Base-by-base conservation (phyloP, 768 basidiomycete genomes). In the Tricholoma sp. region DNA sequence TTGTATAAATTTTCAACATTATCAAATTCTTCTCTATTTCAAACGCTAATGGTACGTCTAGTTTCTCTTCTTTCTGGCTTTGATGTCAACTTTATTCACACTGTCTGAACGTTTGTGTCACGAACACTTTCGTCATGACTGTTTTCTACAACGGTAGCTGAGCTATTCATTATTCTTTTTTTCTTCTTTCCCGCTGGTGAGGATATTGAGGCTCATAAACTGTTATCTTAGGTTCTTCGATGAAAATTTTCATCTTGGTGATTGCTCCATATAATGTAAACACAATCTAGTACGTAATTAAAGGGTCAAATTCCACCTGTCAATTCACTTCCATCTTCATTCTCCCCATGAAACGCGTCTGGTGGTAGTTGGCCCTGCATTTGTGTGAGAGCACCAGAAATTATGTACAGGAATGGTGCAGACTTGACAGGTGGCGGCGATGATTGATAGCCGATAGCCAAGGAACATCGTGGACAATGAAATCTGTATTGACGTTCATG, bases 131-230 rank as follows among this genome's bases (percentile, higher is more conserved):
- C 68, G 76, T 77, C 54, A 65, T 83, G 85, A 84, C 67, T 70
- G 72, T 32, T 70, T 76, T 81, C 85, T 89, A 89, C 88, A 89
- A 89, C 87, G 88, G 87, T 89, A 89, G 78, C 87, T 89, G 87
- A 89, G 72, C 76, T 70, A 64, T 60, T 24, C 61, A 13, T 31
- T 39, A 10, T 31, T 32, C 6, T 9, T 49, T 7, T 6, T 32
- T 8, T n/a, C n/a, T n/a, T 31, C n/a, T n/a, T 13, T 31, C 6
- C 17, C 47, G 53, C 34, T 47, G 3, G 32, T 59, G 20, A 36
- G 53, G 28, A 42, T 50, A 51, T n/a, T n/a, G n/a, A 7, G 29
- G 12, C 47, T 44, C 32, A 42, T n/a, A n/a, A 53, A 7, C 32
- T 44, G 15, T n/a, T 33, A 6, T 11, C 12, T n/a, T 6, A 50